Evolutionary conservation across 305 asterid genomes (phyloP).

Genomic region (Fraxinus velutina): DNA sequence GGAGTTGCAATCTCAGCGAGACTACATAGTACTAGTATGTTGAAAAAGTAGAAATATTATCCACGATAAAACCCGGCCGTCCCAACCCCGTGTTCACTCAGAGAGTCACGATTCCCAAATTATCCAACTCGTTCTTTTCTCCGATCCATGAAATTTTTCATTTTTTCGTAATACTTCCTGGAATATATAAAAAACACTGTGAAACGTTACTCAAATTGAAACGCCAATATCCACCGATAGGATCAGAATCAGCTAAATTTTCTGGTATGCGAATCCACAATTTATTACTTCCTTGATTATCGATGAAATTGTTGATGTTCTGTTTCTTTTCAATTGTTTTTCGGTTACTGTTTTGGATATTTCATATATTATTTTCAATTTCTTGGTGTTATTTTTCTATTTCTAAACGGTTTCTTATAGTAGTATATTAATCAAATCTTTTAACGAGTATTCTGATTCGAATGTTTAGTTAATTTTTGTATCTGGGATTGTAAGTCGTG

Average conservation of each 20-base stretch:
- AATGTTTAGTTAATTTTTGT: background rate
- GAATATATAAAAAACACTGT: background rate
- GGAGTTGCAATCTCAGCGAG: too few relatives aligned
- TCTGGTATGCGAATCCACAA: background rate
- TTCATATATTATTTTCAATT: background rate
- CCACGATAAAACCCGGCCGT: slow-evolving; percentile 12
- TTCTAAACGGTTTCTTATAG: background rate
- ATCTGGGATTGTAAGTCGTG: background rate
- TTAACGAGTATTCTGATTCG: background rate
- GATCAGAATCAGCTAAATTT: background rate
- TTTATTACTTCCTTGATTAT: background rate
- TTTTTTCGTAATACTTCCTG: background rate
- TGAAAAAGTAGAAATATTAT: background rate
- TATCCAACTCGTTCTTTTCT: slow-evolving; percentile 37
- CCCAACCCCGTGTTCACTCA: slow-evolving; percentile 35
- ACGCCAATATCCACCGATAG: background rate
- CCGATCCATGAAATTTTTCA: slow-evolving; percentile 23
- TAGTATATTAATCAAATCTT: background rate
- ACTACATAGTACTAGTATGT: background rate
- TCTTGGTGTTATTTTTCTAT: background rate
- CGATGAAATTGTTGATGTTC: background rate
- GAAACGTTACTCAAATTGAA: background rate
- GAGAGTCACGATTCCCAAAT: slow-evolving; percentile 41
- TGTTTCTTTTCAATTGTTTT: background rate
- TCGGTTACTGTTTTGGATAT: background rate